Evolutionary conservation across 2,329 filamentous ascomycete species (phyloP).

Genomic region (Neofusicoccum parvum): DNA sequence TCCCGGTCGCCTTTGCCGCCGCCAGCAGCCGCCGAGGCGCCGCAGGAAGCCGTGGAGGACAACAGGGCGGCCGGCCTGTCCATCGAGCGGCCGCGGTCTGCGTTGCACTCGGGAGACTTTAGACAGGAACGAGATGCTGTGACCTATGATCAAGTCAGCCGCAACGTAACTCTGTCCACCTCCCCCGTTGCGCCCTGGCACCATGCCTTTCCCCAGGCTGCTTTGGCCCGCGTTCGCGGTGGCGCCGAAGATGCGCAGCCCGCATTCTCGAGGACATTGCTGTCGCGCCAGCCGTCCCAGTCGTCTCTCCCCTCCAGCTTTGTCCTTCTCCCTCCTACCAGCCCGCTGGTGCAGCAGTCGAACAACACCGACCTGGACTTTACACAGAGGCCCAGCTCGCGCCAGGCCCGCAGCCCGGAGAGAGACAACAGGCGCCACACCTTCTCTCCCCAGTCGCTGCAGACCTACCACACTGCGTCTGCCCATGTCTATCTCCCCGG

Average conservation of each 20-base stretch:
- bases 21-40: neutral
- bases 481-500: slow-evolving; percentile 22
- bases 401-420: slow-evolving; percentile 48
- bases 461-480: slow-evolving; percentile 48
- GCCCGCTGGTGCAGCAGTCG: slow-evolving; percentile 84
- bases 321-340: slow-evolving; percentile 84
- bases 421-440: slow-evolving; percentile 68
- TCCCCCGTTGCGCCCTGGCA: slow-evolving; percentile 63
- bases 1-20: slow-evolving; percentile 32
- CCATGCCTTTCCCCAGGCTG: slow-evolving; percentile 45
- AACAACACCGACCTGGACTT: slow-evolving; percentile 79
- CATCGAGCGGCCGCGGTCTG: slow-evolving; percentile 81
- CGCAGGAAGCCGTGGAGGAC: slow-evolving; percentile 25
- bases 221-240: slow-evolving; percentile 26
- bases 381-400: slow-evolving; percentile 46
- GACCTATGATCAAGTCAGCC: slow-evolving; percentile 25
- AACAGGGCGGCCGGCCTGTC: slow-evolving; percentile 45
- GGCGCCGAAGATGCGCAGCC: slow-evolving; percentile 9
- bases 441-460: slow-evolving; percentile 64
- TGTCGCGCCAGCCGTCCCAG: slow-evolving; percentile 55
- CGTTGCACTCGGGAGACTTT: slow-evolving; percentile 66
- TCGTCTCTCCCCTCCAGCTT: slow-evolving; percentile 74
- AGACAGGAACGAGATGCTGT: slow-evolving; percentile 48
- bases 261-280: slow-evolving; percentile 36
- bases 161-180: slow-evolving; percentile 38